Evolutionary conservation across 345 rosid species (phyloP).

Genomic region (Erodium maritimum): DNA sequence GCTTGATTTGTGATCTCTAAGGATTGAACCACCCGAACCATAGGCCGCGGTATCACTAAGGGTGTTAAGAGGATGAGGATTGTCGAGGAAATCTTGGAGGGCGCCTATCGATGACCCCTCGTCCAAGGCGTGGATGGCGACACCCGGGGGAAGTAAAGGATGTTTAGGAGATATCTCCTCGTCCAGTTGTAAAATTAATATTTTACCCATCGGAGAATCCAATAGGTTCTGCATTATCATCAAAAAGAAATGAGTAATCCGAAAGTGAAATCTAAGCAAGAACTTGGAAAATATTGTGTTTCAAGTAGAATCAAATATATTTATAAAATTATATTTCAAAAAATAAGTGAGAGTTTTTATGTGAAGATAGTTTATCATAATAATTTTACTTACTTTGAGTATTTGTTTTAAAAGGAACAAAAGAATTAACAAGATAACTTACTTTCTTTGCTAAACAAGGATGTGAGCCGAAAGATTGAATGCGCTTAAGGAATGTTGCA

Average conservation of each 20-base stretch:
- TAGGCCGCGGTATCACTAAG: slow-evolving; percentile 78
- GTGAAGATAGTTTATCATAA: too few species aligned
- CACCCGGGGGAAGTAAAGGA: slow-evolving; percentile 62
- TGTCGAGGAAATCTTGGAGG: slow-evolving; percentile 57
- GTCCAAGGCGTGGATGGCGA: slow-evolving; percentile 52
- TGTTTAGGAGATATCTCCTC: slow-evolving; percentile 69
- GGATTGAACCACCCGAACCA: slow-evolving; percentile 74
- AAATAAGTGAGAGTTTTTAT: too few species aligned
- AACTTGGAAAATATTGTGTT: too few species aligned
- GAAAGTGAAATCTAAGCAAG: too few species aligned
- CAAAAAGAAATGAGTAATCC: background rate
- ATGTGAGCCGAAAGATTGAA: slow-evolving; percentile 49
- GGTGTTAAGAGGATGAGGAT: slow-evolving; percentile 71
- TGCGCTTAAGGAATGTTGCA: slow-evolving; percentile 56
- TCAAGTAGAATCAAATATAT: too few species aligned
- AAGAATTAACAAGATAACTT: slow-evolving; percentile 13
- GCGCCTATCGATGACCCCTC: slow-evolving; percentile 32
- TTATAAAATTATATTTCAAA: too few species aligned
- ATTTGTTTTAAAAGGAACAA: too few species aligned
- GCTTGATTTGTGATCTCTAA: slow-evolving; percentile 85
- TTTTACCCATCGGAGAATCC: slow-evolving; percentile 72
- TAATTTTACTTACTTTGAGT: too few species aligned
- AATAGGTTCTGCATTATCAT: slow-evolving; percentile 44
- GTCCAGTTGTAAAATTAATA: slow-evolving; percentile 72
- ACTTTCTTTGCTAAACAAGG: slow-evolving; percentile 70